Evolutionary conservation across 768 basidiomycete species (phyloP).

Genomic region (Collybia mongolica): DNA sequence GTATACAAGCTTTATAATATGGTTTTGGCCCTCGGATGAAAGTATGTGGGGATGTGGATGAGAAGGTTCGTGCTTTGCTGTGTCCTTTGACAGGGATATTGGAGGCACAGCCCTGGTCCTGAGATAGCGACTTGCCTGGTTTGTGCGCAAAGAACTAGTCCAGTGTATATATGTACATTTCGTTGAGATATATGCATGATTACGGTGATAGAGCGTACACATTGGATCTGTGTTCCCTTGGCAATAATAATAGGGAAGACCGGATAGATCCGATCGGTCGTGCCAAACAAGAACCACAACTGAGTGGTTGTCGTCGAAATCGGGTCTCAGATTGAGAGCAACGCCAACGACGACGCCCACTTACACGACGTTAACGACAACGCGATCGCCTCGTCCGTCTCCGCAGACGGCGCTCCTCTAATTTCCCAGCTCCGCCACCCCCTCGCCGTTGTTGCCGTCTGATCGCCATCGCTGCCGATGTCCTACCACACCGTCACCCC

Average conservation of each 20-base stretch:
- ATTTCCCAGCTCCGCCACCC: slow-evolving; percentile 5
- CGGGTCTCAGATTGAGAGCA: neutral
- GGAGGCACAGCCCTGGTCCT: too few relatives aligned
- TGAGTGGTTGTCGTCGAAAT: neutral
- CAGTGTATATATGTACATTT: too few relatives aligned
- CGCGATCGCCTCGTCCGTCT: slow-evolving; percentile 1
- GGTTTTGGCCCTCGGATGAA: too few relatives aligned
- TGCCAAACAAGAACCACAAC: slow-evolving; percentile 3
- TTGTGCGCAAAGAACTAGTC: too few relatives aligned
- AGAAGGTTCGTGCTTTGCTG: too few relatives aligned
- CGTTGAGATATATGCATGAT: too few relatives aligned
- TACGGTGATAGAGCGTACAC: too few relatives aligned
- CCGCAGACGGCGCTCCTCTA: slow-evolving; percentile 5
- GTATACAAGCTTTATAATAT: too few relatives aligned
- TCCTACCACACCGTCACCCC: slow-evolving; percentile 38
- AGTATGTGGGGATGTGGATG: too few relatives aligned
- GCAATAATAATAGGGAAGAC: slow-evolving; percentile 11
- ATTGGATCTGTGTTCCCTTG: too few relatives aligned
- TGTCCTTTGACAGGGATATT: too few relatives aligned
- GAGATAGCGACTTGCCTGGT: too few relatives aligned
- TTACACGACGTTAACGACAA: slow-evolving; percentile 3
- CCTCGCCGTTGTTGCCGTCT: slow-evolving; percentile 1
- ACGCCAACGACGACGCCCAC: slow-evolving; percentile 11
- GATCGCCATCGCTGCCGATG: slow-evolving; percentile 21
- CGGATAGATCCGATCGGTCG: slow-evolving; percentile 20